phyloP scores from a whole-genome alignment of 2,329 filamentous ascomycete genomes.

The Myriangium duriaei region DNA sequence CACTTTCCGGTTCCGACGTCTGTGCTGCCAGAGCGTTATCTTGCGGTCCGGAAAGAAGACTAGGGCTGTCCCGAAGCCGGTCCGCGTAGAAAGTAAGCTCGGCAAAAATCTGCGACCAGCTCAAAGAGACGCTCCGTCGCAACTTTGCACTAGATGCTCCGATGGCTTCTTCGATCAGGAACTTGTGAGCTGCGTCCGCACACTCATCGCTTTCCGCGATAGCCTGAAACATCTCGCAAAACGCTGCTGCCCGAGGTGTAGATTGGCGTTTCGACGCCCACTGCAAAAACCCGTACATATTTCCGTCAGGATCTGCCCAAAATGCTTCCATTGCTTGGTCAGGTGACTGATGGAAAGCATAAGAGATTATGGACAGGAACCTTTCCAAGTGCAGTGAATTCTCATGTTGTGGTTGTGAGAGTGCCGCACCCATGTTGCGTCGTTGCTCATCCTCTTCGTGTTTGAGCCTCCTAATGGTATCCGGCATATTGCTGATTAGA shows the following conservation, averaged over 20 bases:
- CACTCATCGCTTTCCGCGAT: constrained; percentile 74
- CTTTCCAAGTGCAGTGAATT: constrained; percentile 50
- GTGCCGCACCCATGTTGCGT: constrained; percentile 32
- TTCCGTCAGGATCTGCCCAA: constrained; percentile 85
- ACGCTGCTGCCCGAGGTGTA: constrained; percentile 88
- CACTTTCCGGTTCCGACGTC: constrained; percentile 81
- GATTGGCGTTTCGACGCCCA: constrained; percentile 95
- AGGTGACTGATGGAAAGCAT: constrained; percentile 73
- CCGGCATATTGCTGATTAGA: constrained; percentile 90
- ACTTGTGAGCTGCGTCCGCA: constrained; percentile 74
- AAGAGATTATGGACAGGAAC: constrained; percentile 84
- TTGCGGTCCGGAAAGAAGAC: constrained; percentile 32
- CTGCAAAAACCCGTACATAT: constrained; percentile 85
- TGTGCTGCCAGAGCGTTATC: constrained; percentile 13
- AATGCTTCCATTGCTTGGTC: constrained; percentile 71
- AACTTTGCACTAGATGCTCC: constrained; percentile 55
- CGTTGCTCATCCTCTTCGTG: constrained; percentile 83
- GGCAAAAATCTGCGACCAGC: constrained; percentile 84
- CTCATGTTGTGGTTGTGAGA: constrained; percentile 45
- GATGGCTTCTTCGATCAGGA: constrained; percentile 74
- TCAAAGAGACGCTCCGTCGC: constrained; percentile 70
- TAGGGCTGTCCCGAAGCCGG: constrained; percentile 62
- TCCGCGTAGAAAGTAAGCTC: constrained; percentile 76
- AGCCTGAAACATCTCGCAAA: constrained; percentile 89
- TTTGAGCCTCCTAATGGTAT: constrained; percentile 74